Evolutionary conservation across 306 rosid species (phyloP), one percentile per base, ranked within the genome.

Genomic region (Quercus alba): DNA sequence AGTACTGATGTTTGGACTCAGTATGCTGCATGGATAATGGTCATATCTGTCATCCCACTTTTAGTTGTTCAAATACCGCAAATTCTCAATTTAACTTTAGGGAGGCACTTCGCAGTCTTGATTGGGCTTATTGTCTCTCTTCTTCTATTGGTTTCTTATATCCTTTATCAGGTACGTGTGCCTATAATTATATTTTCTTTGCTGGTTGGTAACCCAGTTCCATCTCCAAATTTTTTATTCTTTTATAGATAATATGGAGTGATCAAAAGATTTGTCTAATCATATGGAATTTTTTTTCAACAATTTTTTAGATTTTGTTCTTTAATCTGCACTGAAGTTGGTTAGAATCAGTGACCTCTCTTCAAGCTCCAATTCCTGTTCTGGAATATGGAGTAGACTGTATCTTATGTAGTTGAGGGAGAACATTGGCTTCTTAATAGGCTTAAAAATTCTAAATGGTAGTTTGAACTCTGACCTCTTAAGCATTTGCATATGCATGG

Each of bases 1-100:
- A 91, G 97, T 73, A 93, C 98, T 66, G 99, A 96, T 84, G 88
- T 91, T 58, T 93, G 97, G 99, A 93, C 99, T 73, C 85, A 89
- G 70, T 96, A 93, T 81, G 90, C 97, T 72, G 99, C 98, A 67
- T 85, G 76, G 80, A 91, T 96, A 73, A 93, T 96, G 99, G 83
- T 82, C 75, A 3, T 89, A 80, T 96, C 98, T 66, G 81, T 91
- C 75, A 28, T 93, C 77, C 98, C 99, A 55, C 93, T 93, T 80
- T 0, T 96, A 81, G 81, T 96, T 70, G 98, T 96, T 81, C 99
- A 96, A 78, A 72, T 96, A 25, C 99, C 97, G n/a, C 99, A 96
- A 89, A 1, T 87, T 52, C 91, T 96, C 76, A 51, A 79, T 82
- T 91, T 98, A 56, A 79, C 88, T 75, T 87, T 92, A 3, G 98